Conservation (phyloP, 305 asterid genomes). For the Fraxinus baroniana region DNA sequence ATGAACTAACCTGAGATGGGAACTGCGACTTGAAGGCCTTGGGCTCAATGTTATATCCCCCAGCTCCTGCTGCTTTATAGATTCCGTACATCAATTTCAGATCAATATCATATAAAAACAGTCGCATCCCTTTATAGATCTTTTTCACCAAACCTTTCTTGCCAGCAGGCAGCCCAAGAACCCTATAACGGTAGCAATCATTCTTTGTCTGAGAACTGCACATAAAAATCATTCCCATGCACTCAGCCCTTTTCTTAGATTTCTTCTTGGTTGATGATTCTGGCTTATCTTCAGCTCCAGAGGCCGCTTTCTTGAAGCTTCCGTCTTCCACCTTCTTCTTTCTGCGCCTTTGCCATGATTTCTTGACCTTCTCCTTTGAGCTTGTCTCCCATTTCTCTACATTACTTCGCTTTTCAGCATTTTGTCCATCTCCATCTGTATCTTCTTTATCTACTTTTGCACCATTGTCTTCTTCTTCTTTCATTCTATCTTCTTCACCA, state of each 20-base stretch:
- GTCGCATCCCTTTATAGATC: conserved; percentile 83
- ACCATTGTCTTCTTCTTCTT: background rate
- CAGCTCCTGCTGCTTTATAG: conserved; percentile 76
- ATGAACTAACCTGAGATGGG: conserved; percentile 82
- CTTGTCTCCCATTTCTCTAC: conserved; percentile 28
- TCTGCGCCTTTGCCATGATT: conserved; percentile 28
- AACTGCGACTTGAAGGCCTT: conserved; percentile 84
- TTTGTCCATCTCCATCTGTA: conserved; percentile 23
- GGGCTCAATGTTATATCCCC: conserved; percentile 82
- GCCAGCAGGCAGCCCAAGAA: conserved; percentile 87
- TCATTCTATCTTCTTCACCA: background rate
- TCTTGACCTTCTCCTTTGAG: conserved; percentile 32
- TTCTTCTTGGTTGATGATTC: conserved; percentile 48
- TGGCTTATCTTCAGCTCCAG: conserved; percentile 34
- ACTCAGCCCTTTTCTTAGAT: conserved; percentile 45
- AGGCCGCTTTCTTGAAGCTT: conserved; percentile 30
- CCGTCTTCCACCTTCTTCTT: conserved; percentile 25
- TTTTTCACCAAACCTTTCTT: conserved; percentile 68
- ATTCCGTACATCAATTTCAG: conserved; percentile 81
- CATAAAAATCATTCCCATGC: conserved; percentile 93
- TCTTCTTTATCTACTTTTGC: conserved; percentile 17
- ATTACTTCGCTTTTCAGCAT: conserved; percentile 26
- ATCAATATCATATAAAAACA: conserved; percentile 74
- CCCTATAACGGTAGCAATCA: conserved; percentile 70
- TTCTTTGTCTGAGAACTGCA: conserved; percentile 84